Conservation (phyloP, 306 rosid genomes). For the Gastrolobium villosum region DNA sequence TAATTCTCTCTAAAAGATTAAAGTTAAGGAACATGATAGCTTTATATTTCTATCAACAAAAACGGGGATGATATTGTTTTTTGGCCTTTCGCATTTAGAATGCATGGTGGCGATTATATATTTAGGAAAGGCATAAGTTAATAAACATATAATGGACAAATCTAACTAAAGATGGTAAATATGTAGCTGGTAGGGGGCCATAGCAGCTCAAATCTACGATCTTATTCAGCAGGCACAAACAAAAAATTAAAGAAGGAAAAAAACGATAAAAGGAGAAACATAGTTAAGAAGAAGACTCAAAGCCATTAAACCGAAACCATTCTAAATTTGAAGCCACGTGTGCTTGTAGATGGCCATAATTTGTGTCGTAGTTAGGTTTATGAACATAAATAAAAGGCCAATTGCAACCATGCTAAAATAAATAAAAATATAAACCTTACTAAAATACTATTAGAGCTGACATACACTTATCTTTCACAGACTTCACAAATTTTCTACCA, state of each 20-base stretch:
- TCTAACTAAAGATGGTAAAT: not conserved
- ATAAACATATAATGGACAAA: not conserved
- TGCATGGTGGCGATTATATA: not conserved
- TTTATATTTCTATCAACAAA: not conserved
- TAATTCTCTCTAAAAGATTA: no score
- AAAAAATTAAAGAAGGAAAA: not conserved
- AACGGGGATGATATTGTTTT: not conserved
- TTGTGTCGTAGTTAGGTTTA: not conserved
- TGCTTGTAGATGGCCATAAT: conserved; percentile 12
- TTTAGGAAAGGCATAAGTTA: not conserved
- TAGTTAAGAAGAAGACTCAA: not conserved
- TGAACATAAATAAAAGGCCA: not conserved
- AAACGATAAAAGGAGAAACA: not conserved
- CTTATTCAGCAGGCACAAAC: not conserved
- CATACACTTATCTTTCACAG: no score
- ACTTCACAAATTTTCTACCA: no score
- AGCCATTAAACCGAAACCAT: not conserved
- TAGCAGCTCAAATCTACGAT: not conserved
- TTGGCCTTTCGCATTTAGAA: not conserved
- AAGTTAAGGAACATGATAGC: not conserved
- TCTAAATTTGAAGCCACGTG: not conserved
- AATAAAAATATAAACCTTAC: no score
- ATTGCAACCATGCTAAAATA: no score
- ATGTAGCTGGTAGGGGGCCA: not conserved
- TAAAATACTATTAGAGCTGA: no score